These are phyloP conservation scores for Entomophthora muscae DNA, from an alignment of 371 early-diverging fungal genomes.

Conservation along the genomic window DNA sequence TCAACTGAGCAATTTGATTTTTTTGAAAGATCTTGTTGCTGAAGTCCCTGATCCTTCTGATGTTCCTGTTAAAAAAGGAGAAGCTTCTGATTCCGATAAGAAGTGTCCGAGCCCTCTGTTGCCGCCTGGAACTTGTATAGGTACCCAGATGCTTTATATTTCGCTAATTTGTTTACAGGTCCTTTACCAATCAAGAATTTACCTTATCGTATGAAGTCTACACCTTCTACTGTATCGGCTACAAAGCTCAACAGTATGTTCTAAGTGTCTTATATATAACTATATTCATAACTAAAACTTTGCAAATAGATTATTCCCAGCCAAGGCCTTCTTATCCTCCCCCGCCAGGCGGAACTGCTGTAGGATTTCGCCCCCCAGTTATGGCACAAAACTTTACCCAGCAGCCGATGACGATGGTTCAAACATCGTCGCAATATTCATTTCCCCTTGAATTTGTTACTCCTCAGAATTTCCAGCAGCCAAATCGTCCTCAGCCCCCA, in stretches of 20 bases:
- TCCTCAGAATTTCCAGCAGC: not conserved
- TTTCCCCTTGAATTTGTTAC: not conserved
- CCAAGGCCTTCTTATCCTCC: not conserved
- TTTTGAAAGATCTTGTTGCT: constrained; percentile 71
- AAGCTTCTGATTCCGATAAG: not conserved
- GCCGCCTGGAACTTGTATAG: not conserved
- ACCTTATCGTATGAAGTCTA: not conserved
- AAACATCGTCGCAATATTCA: not conserved
- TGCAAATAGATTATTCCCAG: not conserved
- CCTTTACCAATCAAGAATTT: not conserved
- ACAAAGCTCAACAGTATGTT: not conserved
- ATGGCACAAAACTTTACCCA: not conserved
- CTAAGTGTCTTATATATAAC: not conserved
- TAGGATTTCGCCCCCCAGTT: not conserved
- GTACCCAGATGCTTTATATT: not conserved
- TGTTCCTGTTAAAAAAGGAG: not conserved
- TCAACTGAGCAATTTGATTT: constrained; percentile 84
- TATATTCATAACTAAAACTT: not conserved
- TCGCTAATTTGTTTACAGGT: not conserved
- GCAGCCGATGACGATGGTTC: not conserved
- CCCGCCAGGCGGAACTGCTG: not conserved
- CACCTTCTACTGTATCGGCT: not conserved
- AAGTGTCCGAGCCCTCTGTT: not conserved
- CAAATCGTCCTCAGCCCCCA: not conserved
- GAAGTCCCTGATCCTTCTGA: constrained; percentile 58